These are phyloP conservation scores for Ustilago curta DNA, from an alignment of 1,284 basidiomycete species.

Conservation along the genomic window DNA sequence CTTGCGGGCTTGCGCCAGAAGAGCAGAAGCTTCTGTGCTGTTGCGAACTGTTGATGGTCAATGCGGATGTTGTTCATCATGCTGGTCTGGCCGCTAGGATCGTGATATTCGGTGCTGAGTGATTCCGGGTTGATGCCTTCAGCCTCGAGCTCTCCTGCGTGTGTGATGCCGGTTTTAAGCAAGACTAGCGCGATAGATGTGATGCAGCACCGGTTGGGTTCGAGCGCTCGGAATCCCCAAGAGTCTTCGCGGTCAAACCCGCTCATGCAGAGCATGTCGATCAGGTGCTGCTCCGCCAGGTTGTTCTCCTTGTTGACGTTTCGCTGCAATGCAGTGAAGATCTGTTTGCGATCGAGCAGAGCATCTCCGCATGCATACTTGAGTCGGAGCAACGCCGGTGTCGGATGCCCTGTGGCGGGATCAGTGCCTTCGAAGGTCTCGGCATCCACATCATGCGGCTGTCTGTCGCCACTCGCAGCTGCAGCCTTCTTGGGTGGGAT, in stretches of 20 bases:
- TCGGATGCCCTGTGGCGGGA: constrained; percentile 77
- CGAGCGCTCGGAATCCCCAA: constrained; percentile 96
- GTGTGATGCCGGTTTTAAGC: constrained; percentile 94
- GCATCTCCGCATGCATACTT: constrained; percentile 77
- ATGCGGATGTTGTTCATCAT: constrained; percentile 72
- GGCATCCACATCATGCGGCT: constrained; percentile 13
- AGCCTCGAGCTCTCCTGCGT: constrained; percentile 74
- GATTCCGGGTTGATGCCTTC: constrained; percentile 29
- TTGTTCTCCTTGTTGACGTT: constrained; percentile 99
- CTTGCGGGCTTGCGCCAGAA: constrained; percentile 99
- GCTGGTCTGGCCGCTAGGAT: constrained; percentile 63
- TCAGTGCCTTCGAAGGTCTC: constrained; percentile 45
- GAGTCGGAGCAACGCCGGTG: constrained; percentile 76
- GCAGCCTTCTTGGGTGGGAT: constrained; percentile 75
- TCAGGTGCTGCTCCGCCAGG: constrained; percentile 96
- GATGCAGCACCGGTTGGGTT: constrained; percentile 95
- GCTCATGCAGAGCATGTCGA: constrained; percentile 99
- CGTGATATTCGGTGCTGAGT: constrained; percentile 35
- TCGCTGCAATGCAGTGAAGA: constrained; percentile 96
- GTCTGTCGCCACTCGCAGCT: neutral
- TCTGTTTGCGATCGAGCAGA: constrained; percentile 87
- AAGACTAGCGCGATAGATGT: constrained; percentile 96
- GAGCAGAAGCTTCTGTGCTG: constrained; percentile 93
- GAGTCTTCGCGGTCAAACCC: constrained; percentile 95
- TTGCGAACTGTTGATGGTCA: constrained; percentile 92